Evolutionary conservation across 2,329 filamentous ascomycete genomes (phyloP), one percentile per base, ranked within the genome.

Genomic region (Diaporthe amygdali): DNA sequence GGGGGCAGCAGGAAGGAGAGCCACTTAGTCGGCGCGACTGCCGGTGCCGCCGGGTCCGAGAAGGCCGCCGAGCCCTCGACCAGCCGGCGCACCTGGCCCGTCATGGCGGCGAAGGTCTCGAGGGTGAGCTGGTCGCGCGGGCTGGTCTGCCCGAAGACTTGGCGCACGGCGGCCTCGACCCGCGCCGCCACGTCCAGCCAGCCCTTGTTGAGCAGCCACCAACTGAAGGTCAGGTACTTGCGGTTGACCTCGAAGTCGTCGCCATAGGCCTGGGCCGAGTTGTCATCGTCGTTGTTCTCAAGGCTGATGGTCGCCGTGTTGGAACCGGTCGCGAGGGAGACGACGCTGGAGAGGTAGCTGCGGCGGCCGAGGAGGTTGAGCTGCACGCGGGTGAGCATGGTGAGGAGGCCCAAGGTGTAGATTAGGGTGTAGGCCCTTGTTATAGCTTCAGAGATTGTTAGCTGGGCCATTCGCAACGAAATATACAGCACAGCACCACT

Each of bases 161-260:
- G 93, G 76, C 92, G 92, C 30, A 99, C 96, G 5, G 95, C 95
- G n/a, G 86, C 84, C 79, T 95, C 91, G 59, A 99, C 95, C 74
- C 92, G 93, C 70, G 90, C 86, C 88, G 95, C 92, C 70, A 98
- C 84, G 71, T 95, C 90, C 75, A 91, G 90, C 91, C 95, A 98
- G 52, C 96, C 96, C 75, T 91, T 90, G 82, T 99, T 96, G 59
- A 99, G 86, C 56, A 99, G 85, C 95, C 96, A 99, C 96, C 96
- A 99, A 82, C 94, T 97, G 81, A 98, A 97, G 49, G 95, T 97
- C 61, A 99, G 87, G 79, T 98, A 99, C 78, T 94, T 93, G 76
- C 95, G 89, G 82, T 99, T 99, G 41, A 95, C 97, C 81, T 98
- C 95, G 76, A 97, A 98, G 81, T 99, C 96, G 81, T 93, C 96